phyloP scores from a whole-genome alignment of 371 early-diverging fungal species.

The Batkoa obscura region DNA sequence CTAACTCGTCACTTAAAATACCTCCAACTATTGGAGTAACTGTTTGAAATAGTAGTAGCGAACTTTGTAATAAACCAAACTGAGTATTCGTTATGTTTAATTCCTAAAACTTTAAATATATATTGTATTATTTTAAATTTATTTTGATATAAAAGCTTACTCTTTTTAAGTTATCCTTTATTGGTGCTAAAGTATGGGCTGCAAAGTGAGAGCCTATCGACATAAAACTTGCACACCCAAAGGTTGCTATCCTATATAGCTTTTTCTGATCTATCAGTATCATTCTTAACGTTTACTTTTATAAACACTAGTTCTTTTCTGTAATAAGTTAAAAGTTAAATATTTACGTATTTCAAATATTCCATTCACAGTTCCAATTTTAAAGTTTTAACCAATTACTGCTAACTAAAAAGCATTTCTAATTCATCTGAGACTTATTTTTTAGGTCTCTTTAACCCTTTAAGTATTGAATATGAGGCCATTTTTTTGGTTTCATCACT shows the following conservation, averaged over 20 bases:
- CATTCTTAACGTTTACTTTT: no score
- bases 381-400: no score
- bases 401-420: no score
- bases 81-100: constrained; percentile 1
- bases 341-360: no score
- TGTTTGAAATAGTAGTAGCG: constrained; percentile 3
- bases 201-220: constrained; percentile 2
- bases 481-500: no score
- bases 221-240: not conserved
- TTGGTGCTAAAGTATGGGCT: constrained; percentile 4
- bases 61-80: constrained; percentile 4
- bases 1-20: not conserved
- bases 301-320: no score
- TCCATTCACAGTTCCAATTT: no score
- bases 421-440: no score
- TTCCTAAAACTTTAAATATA: not conserved
- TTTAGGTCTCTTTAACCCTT: no score
- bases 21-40: constrained; percentile 4
- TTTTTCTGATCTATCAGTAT: no score
- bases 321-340: no score
- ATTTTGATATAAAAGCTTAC: not conserved
- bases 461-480: no score
- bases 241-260: not conserved
- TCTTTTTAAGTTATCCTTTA: constrained; percentile 2
- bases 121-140: not conserved